phyloP scores from a whole-genome alignment of 345 rosid genomes.

The Eucalyptus curtisii region DNA sequence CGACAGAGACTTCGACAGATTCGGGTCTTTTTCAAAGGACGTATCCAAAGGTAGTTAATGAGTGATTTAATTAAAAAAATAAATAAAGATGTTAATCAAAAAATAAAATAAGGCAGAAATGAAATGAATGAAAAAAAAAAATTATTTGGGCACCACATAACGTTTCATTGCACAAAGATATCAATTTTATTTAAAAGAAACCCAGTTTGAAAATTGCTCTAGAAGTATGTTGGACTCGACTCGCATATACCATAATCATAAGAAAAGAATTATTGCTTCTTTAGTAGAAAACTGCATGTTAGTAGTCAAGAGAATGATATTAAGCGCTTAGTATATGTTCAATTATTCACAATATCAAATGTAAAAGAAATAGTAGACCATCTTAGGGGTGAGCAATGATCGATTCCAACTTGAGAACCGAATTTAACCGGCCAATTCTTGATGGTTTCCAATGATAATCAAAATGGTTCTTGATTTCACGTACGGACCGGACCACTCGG shows the following conservation, averaged over 20 bases:
- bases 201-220: neutral
- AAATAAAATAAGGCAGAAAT: neutral
- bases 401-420: rapidly evolving
- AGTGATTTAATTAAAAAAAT: neutral
- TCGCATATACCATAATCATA: neutral
- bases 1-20: neutral
- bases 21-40: neutral
- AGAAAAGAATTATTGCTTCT: neutral
- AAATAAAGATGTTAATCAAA: too few relatives aligned
- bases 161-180: neutral
- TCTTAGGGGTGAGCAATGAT: neutral
- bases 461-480: too few relatives aligned
- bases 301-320: neutral
- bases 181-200: neutral
- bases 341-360: neutral
- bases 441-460: too few relatives aligned
- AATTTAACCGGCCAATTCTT: neutral
- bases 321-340: neutral
- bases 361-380: neutral
- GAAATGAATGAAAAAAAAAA: neutral
- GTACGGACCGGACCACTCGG: too few relatives aligned
- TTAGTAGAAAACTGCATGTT: neutral
- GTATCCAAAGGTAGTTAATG: rapidly evolving
- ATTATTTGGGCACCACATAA: neutral
- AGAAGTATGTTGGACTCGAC: neutral